Percentiles rank a stretch among this genome's conserved stretches.
These are phyloP conservation scores for Aspergillus sp. DNA, from an alignment of 2,329 filamentous ascomycete genomes.

Conservation along the genomic window DNA sequence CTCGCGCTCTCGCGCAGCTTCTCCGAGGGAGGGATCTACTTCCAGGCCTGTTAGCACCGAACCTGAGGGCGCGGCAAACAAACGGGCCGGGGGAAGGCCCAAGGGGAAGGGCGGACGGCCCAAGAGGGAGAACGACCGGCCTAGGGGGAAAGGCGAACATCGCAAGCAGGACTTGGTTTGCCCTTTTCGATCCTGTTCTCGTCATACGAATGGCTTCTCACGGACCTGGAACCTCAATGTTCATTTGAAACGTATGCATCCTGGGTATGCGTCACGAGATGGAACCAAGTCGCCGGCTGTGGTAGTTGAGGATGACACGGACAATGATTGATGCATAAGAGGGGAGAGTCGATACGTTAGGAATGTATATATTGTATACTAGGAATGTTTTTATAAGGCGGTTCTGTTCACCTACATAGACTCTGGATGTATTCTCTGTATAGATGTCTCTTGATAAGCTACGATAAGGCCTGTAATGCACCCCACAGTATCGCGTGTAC, in stretches of 20 bases:
- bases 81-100: no score
- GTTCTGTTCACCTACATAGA: no score
- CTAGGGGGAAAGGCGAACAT: conserved; percentile 24
- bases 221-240: conserved; percentile 37
- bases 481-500: not conserved
- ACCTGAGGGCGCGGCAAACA: not conserved
- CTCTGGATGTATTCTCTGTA: no score
- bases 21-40: conserved; percentile 9
- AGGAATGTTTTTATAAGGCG: no score
- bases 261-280: conserved; percentile 13
- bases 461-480: no score
- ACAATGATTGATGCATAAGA: not conserved
- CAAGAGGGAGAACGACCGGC: conserved; percentile 16
- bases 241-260: conserved; percentile 34
- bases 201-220: conserved; percentile 32
- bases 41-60: not conserved
- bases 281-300: not conserved
- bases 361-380: no score
- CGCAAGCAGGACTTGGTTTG: conserved; percentile 29
- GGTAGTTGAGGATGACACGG: not conserved
- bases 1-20: conserved; percentile 9
- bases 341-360: no score
- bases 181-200: conserved; percentile 27
- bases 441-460: no score
- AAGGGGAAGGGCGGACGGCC: not conserved